phyloP scores from a whole-genome alignment of 345 rosid species.

The Bruguiera sexangula region DNA sequence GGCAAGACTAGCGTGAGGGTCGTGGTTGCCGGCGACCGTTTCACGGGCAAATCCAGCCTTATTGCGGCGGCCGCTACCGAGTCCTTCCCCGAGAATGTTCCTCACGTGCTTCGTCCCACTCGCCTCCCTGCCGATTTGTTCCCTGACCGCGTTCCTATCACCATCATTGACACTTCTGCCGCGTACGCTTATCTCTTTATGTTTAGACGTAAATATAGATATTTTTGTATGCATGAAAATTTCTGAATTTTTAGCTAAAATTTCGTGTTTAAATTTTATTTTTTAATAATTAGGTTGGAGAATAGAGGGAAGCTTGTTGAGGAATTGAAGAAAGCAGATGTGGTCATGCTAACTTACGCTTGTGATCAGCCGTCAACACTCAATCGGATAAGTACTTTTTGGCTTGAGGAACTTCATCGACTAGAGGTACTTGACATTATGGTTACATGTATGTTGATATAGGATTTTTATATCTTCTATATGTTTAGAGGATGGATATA shows the following conservation, averaged over 20 bases:
- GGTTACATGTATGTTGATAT: neutral
- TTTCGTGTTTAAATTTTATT: neutral
- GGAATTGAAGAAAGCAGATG: conserved; percentile 77
- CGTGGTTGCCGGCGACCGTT: conserved; percentile 70
- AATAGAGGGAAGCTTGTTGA: conserved; percentile 65
- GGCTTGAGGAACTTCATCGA: conserved; percentile 78
- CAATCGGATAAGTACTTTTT: conserved; percentile 53
- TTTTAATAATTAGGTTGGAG: conserved; percentile 42
- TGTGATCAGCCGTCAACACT: conserved; percentile 70
- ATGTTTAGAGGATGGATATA: neutral
- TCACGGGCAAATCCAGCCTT: conserved; percentile 75
- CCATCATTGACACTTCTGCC: conserved; percentile 78
- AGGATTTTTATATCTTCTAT: neutral
- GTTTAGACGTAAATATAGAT: too few species aligned
- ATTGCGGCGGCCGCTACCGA: conserved; percentile 67
- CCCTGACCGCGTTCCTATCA: conserved; percentile 72
- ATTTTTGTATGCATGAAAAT: too few species aligned
- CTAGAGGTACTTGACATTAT: conserved; percentile 45
- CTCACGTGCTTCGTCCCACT: conserved; percentile 57
- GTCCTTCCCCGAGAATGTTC: conserved; percentile 59
- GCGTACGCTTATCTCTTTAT: conserved; percentile 29
- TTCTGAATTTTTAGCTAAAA: neutral
- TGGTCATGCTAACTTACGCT: conserved; percentile 63
- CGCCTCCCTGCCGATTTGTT: conserved; percentile 69
- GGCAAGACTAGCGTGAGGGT: conserved; percentile 55